Conservation (phyloP, 192 early-diverging fungal genomes). For the Thamnidium elegans region DNA sequence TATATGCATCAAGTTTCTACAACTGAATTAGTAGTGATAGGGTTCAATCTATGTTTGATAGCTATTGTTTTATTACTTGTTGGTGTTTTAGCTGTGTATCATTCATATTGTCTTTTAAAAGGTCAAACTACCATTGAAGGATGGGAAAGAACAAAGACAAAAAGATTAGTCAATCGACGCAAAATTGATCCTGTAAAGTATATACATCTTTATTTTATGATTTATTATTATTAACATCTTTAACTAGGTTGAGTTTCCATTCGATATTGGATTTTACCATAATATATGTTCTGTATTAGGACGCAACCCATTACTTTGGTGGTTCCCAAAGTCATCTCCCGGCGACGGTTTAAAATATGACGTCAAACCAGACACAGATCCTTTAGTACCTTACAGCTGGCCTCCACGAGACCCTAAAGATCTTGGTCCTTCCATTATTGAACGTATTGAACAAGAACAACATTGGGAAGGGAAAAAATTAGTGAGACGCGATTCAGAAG, state of each 20-base stretch:
- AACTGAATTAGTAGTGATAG: conserved; percentile 2
- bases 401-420: conserved; percentile 34
- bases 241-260: conserved; percentile 62
- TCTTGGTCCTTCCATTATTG: conserved; percentile 8
- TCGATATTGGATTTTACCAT: conserved; percentile 68
- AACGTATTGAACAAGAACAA: not conserved
- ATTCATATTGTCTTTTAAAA: conserved; percentile 59
- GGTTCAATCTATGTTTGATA: conserved; percentile 63
- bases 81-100: conserved; percentile 61
- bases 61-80: conserved; percentile 67
- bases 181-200: conserved; percentile 48
- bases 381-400: conserved; percentile 23
- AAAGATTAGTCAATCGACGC: conserved; percentile 47
- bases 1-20: not conserved
- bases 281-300: conserved; percentile 80
- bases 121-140: conserved; percentile 79
- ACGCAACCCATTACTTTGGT: conserved; percentile 61
- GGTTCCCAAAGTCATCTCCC: conserved; percentile 52
- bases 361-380: conserved; percentile 47
- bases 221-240: not conserved
- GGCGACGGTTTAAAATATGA: conserved; percentile 71
- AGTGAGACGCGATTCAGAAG: conserved; percentile 41
- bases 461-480: conserved; percentile 6
- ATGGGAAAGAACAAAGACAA: conserved; percentile 66
- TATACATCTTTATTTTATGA: not conserved